Percentiles rank a stretch among this genome's conserved stretches.
These are phyloP conservation scores for Nakazawaea laoshanensis DNA, from an alignment of 805 yeast species.

Conservation along the genomic window DNA sequence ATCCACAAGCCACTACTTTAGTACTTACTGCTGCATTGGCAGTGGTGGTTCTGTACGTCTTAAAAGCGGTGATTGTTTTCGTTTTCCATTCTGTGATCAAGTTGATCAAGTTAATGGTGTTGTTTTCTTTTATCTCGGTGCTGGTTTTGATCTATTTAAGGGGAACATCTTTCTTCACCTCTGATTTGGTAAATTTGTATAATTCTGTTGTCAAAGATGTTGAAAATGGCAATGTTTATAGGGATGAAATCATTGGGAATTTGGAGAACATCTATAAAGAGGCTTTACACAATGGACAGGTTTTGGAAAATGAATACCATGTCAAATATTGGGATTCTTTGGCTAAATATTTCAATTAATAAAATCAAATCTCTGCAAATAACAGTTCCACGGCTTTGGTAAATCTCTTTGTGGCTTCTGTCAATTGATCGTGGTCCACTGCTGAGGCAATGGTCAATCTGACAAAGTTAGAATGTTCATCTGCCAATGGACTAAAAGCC, in stretches of 20 bases:
- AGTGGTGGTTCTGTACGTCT: constrained; percentile 3
- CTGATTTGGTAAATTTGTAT: constrained; percentile 8
- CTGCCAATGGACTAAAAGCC: constrained; percentile 40
- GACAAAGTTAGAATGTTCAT: constrained; percentile 30
- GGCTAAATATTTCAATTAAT: not conserved
- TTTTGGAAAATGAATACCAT: constrained; percentile 2
- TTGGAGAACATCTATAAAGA: constrained; percentile 6
- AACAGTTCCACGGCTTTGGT: constrained; percentile 38
- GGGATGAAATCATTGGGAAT: constrained; percentile 3
- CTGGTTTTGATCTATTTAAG: constrained; percentile 5
- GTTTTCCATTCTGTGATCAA: constrained; percentile 3
- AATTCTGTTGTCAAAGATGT: constrained; percentile 5
- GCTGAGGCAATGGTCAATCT: constrained; percentile 56
- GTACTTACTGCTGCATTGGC: not conserved
- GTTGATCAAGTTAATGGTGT: constrained; percentile 6
- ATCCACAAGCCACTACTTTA: constrained; percentile 2
- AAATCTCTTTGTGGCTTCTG: constrained; percentile 46
- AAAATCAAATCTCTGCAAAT: constrained; percentile 18
- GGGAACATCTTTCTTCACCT: constrained; percentile 8
- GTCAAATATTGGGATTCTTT: not conserved
- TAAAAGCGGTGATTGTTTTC: constrained; percentile 5
- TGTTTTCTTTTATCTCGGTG: constrained; percentile 1
- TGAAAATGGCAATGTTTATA: constrained; percentile 3
- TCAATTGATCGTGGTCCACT: constrained; percentile 32
- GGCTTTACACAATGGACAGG: constrained; percentile 2